phyloP scores from a whole-genome alignment of 2,329 filamentous ascomycete species.

The Colletotrichum trifolii region DNA sequence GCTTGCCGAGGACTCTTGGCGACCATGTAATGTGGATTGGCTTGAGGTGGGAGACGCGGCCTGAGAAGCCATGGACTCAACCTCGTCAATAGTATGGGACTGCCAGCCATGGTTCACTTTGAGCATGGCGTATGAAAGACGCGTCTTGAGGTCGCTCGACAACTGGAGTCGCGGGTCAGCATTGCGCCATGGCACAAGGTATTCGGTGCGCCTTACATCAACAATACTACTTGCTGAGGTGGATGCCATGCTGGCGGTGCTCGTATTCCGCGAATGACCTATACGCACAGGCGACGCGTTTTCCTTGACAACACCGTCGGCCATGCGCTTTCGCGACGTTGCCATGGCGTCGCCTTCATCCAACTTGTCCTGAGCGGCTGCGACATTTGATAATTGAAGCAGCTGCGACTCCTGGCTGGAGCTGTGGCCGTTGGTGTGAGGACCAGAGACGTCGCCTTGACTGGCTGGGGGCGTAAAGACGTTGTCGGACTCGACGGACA shows the following conservation, averaged over 20 bases:
- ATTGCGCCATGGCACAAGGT: neutral
- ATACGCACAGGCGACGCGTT: slow-evolving; percentile 60
- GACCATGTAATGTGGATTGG: slow-evolving; percentile 64
- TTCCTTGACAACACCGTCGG: slow-evolving; percentile 78
- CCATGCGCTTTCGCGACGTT: slow-evolving; percentile 76
- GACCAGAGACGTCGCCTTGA: slow-evolving; percentile 38
- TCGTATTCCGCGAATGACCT: slow-evolving; percentile 78
- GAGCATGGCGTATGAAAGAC: slow-evolving; percentile 91
- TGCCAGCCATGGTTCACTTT: slow-evolving; percentile 95
- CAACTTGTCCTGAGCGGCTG: slow-evolving; percentile 64
- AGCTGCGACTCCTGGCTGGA: slow-evolving; percentile 68
- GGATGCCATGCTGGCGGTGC: slow-evolving; percentile 70
- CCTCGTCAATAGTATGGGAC: slow-evolving; percentile 78
- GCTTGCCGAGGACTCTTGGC: slow-evolving; percentile 65
- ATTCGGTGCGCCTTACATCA: slow-evolving; percentile 68
- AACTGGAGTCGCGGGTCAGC: slow-evolving; percentile 61
- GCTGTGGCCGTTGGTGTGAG: slow-evolving; percentile 48
- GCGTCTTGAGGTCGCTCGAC: slow-evolving; percentile 82
- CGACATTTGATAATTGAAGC: slow-evolving; percentile 67
- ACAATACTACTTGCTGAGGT: slow-evolving; percentile 77
- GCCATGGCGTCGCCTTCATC: slow-evolving; percentile 45
- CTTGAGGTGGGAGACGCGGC: slow-evolving; percentile 72
- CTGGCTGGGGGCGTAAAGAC: slow-evolving; percentile 45
- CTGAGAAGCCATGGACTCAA: slow-evolving; percentile 79
- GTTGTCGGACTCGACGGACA: slow-evolving; percentile 42